Conservation (phyloP, 345 rosid species). For the Eucalyptus pauciflora region DNA sequence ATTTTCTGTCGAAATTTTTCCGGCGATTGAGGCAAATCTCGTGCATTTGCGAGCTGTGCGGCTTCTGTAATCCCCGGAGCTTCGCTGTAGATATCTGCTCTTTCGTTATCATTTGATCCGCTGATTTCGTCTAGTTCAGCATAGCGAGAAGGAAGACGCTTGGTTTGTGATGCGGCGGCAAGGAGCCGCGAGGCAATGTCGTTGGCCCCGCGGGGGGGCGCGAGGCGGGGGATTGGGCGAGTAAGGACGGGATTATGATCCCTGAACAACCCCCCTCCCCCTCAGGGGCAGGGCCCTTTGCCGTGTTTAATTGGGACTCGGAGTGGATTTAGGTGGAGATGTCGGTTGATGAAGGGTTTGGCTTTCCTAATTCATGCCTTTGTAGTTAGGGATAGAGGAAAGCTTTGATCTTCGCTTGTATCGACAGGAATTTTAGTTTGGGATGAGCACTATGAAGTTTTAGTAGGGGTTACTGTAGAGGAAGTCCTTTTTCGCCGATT, state of each 20-base stretch:
- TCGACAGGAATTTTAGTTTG: background rate
- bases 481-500: background rate
- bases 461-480: background rate
- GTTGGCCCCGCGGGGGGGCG: background rate
- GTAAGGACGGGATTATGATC: background rate
- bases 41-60: background rate
- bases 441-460: background rate
- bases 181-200: background rate
- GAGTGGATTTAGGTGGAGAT: background rate
- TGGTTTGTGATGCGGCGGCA: background rate
- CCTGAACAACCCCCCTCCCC: background rate
- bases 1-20: background rate
- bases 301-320: background rate
- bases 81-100: background rate
- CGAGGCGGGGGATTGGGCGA: background rate
- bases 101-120: background rate
- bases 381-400: background rate
- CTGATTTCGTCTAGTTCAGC: background rate
- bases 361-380: background rate
- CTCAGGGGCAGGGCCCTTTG: background rate
- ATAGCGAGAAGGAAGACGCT: background rate
- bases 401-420: background rate
- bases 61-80: background rate
- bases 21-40: background rate
- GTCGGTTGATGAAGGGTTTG: background rate